Evolutionary conservation across 2,329 filamentous ascomycete species (phyloP).

Genomic region (Aureobasidium leucospermi): DNA sequence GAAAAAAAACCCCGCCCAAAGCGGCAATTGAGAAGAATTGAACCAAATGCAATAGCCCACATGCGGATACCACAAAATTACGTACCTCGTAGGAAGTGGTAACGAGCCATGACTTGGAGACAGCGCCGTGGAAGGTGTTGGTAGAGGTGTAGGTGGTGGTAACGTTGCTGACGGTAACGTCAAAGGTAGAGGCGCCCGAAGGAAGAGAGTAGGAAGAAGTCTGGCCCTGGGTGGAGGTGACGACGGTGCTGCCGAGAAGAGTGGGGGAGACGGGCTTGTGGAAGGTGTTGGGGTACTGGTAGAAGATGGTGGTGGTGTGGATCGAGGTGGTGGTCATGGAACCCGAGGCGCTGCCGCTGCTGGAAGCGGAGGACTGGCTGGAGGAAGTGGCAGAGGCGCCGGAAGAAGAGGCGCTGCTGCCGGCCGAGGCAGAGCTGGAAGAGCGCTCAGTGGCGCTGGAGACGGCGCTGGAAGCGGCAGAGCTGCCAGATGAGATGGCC

Average conservation of each 20-base stretch:
- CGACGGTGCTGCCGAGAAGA: slow-evolving; percentile 8
- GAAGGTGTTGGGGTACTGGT: slow-evolving; percentile 14
- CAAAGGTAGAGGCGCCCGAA: neutral
- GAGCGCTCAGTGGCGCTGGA: slow-evolving; percentile 3
- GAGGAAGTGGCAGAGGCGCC: neutral
- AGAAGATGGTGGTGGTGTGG: slow-evolving; percentile 9
- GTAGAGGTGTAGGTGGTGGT: slow-evolving; percentile 11
- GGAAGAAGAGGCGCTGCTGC: neutral
- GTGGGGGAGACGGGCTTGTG: slow-evolving; percentile 13
- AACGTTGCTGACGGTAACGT: slow-evolving; percentile 6
- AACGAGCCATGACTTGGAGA: slow-evolving; percentile 5
- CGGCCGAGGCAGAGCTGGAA: slow-evolving; percentile 1
- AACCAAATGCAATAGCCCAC: neutral
- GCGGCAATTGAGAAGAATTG: neutral
- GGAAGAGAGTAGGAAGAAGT: slow-evolving; percentile 10
- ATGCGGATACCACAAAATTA: neutral
- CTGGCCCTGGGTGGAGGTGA: slow-evolving; percentile 1
- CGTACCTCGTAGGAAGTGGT: slow-evolving; percentile 7
- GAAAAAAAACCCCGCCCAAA: neutral
- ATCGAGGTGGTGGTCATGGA: neutral
- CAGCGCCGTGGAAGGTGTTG: slow-evolving; percentile 9
- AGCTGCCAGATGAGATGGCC: neutral
- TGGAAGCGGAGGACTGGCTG: neutral
- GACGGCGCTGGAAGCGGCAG: slow-evolving; percentile 1
- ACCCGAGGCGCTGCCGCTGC: neutral